Evolutionary conservation across 1,139 yeast genomes (phyloP).

Genomic region (Pichia sp.): DNA sequence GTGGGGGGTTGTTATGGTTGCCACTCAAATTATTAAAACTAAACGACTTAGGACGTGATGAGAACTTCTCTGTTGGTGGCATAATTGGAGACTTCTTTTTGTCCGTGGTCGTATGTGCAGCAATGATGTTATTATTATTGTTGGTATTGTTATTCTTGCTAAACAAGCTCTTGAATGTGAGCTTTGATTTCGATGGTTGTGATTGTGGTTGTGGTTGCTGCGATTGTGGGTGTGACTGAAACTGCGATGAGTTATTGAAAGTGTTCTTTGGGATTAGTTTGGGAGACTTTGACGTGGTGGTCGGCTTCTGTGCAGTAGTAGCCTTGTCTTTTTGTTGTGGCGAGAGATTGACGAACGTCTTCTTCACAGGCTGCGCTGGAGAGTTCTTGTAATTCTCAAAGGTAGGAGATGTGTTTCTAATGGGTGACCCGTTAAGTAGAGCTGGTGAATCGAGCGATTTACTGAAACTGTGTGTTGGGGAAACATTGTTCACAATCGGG

Average conservation of each 20-base stretch:
- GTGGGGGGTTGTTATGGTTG: not conserved
- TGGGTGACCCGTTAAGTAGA: constrained; percentile 10
- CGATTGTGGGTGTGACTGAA: too few relatives aligned
- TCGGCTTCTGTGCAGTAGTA: not conserved
- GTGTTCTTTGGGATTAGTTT: too few relatives aligned
- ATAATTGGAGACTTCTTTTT: constrained; percentile 7
- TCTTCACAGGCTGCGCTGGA: constrained; percentile 4
- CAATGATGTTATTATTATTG: not conserved
- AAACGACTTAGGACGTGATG: constrained; percentile 13
- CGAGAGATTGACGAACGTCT: constrained; percentile 5
- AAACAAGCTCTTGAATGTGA: constrained; percentile 26
- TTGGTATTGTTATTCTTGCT: constrained; percentile 8
- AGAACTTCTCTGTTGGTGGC: constrained; percentile 2
- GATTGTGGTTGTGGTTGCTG: too few relatives aligned
- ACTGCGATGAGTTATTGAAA: too few relatives aligned
- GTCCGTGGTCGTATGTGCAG: not conserved
- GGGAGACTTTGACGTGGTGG: not conserved
- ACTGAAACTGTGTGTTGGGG: not conserved
- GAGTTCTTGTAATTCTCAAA: constrained; percentile 10
- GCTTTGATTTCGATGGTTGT: constrained; percentile 16
- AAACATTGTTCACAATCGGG: not conserved
- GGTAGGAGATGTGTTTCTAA: constrained; percentile 13
- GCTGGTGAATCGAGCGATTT: constrained; percentile 10
- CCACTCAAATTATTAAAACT: constrained; percentile 7
- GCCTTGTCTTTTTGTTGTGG: not conserved